Evolutionary conservation across 495 filamentous ascomycete genomes (phyloP).

Genomic region (Antarctomyces pellizariae): DNA sequence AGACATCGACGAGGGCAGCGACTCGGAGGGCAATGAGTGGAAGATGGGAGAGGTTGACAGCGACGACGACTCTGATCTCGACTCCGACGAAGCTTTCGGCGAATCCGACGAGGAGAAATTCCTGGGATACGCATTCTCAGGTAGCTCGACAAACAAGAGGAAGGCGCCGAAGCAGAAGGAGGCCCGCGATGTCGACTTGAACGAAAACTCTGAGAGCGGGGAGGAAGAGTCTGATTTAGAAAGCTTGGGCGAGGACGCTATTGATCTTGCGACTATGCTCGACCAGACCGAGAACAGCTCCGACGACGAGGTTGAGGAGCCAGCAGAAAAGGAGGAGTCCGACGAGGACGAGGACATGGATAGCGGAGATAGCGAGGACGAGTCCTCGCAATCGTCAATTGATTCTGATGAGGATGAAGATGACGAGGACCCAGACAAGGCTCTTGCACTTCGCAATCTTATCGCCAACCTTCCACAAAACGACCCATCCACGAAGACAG

Average conservation of each 20-base stretch:
- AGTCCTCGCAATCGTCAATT: conserved; percentile 20
- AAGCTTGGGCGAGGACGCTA: conserved; percentile 67
- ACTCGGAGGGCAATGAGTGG: conserved; percentile 82
- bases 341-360: conserved; percentile 20
- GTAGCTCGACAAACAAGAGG: conserved; percentile 34
- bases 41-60: conserved; percentile 48
- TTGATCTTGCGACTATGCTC: conserved; percentile 62
- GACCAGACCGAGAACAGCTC: conserved; percentile 36
- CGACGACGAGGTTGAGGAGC: conserved; percentile 18
- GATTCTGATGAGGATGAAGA: conserved; percentile 21
- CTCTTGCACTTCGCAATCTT: conserved; percentile 41
- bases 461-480: conserved; percentile 40
- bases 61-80: conserved; percentile 64
- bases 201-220: conserved; percentile 30
- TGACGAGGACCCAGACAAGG: conserved; percentile 29
- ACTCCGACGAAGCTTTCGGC: conserved; percentile 85
- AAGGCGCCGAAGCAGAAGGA: conserved; percentile 14
- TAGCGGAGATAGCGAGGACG: conserved; percentile 20
- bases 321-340: conserved; percentile 12
- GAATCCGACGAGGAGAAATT: conserved; percentile 70
- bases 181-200: conserved; percentile 23
- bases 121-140: conserved; percentile 49
- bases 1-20: conserved; percentile 37
- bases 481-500: conserved; percentile 12
- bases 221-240: conserved; percentile 36